Base-by-base conservation (phyloP, 805 yeast species). In the Saccharomycopsis fodiens region DNA sequence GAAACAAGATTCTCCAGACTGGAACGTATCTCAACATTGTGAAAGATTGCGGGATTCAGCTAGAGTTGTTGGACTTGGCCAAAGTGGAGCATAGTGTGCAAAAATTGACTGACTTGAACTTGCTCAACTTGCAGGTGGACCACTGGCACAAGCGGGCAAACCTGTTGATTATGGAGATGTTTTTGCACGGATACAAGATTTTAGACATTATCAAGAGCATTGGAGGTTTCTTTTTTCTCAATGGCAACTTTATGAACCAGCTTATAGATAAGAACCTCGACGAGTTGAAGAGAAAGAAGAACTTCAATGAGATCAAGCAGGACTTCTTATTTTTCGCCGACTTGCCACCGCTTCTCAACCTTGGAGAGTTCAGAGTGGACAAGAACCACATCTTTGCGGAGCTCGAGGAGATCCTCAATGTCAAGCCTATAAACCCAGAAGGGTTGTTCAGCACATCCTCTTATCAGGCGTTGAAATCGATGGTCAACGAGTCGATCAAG, bases 21-120 rank as follows among this genome's bases (percentile, higher is more conserved):
- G 99, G 99, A 1, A 89, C 87, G 61, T 81, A 81, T 54, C 65
- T 88, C 46, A 85, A 86, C 55, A 80, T 91, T 2, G 68, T 84
- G 37, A 72, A 76, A 45, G 78, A 72, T 46, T 79, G 85, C 55
- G 82, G 81, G 0, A 63, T 75, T 2, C 32, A 21, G 23, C 20
- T 32, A 32, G 36, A 32, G 15, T 10, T 15, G 10, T 5, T 15
- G 8, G 36, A 35, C 10, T 34, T 21, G 31, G 35, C 12, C 7
- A n/a, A 15, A 23, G 22, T 23, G n/a, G 55, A 58, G 2, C 41
- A 43, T 17, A 45, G 53, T 2, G 44, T 50, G 22, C 47, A 32
- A n/a, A 30, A 59, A n/a, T 59, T 70, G 19, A 59, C 66, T 44
- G 54, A 59, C 37, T 45, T 66, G 56, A 54, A 59, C 57, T 54